Evolutionary conservation across 352 stramenopile species (phyloP), one percentile per base, ranked within the genome.

Genomic region (Discostella stelligera): DNA sequence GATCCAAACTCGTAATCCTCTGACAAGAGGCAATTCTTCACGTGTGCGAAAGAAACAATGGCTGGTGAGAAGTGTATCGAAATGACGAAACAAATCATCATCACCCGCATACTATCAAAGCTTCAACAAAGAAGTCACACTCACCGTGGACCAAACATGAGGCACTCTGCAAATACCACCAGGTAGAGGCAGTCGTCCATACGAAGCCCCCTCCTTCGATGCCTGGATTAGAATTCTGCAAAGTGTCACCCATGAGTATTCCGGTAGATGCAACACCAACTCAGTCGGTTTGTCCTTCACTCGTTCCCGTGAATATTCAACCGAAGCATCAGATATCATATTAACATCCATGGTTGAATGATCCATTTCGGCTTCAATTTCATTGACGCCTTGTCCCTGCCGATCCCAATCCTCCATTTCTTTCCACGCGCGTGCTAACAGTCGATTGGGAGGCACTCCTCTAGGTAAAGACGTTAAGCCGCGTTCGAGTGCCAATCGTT

Each of bases 161-260:
- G 41, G 56, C 32, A 69, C 46, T 18, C 23, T 48, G n/a, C 37
- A 44, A 44, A 44, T 18, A 63, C 27, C 30, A n/a, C 21, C 20
- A 41, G 61, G 39, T 20, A 55, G 7, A 71, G 55, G 66, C 37
- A 14, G 0, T 23, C 52, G 69, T 27, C 76, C 66, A 76, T 76
- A 85, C 11, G 71, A 53, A 14, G 41, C 58, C 7, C 87, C 87
- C 62, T 90, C 81, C 21, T 72, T 62, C 52, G 72, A 90, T 16
- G 82, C 79, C 25, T 77, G 50, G 0, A 91, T 67, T 49, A 94
- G 69, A 70, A 88, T 84, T 44, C 80, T 79, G n/a, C 89, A 86
- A 3, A 92, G 46, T 27, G 82, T 61, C 0, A 76, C 78, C 89
- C 89, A 94, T 0, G 86, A 92, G 82, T 92, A 90, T 23, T 77